Percentiles rank a stretch among this genome's conserved stretches.
phyloP scores from a whole-genome alignment of 768 basidiomycete genomes.

The Cyclocybe cylindracea region DNA sequence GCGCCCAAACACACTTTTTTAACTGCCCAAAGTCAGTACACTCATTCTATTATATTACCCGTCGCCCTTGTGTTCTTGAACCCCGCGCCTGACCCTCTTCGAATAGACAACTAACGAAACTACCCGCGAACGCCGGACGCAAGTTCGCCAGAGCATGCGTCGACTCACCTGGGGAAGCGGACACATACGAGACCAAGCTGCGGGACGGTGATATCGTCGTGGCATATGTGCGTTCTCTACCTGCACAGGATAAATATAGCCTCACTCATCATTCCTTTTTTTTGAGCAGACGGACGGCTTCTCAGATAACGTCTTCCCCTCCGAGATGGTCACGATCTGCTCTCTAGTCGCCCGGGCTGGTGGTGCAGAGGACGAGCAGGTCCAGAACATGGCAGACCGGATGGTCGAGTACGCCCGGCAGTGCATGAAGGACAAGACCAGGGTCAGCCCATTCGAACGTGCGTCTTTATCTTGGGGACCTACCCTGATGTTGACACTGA shows the following conservation, averaged over 20 bases:
- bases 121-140: conserved; percentile 43
- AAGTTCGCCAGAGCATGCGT: conserved; percentile 53
- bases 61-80: conserved; percentile 6
- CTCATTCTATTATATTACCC: conserved; percentile 10
- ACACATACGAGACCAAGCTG: conserved; percentile 42
- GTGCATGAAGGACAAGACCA: conserved; percentile 68
- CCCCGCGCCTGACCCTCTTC: background rate
- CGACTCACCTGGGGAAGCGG: conserved; percentile 50
- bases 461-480: conserved; percentile 23
- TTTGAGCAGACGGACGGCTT: conserved; percentile 51
- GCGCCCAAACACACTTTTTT: conserved; percentile 54
- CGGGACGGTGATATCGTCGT: conserved; percentile 55
- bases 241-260: background rate
- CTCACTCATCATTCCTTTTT: background rate
- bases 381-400: conserved; percentile 71
- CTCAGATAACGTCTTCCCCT: conserved; percentile 63
- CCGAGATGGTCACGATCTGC: conserved; percentile 72
- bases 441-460: conserved; percentile 78
- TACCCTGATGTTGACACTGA: conserved; percentile 1
- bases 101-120: conserved; percentile 52
- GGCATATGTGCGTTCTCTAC: conserved; percentile 38
- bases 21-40: conserved; percentile 52
- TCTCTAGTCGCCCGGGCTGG: conserved; percentile 59
- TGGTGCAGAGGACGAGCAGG: conserved; percentile 59
- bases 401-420: conserved; percentile 67